A percentile compares a stretch with the other conserved stretches of the same genome.
These are phyloP conservation scores for Boletus sp. DNA, from an alignment of 768 basidiomycete genomes.

Conservation along the genomic window DNA sequence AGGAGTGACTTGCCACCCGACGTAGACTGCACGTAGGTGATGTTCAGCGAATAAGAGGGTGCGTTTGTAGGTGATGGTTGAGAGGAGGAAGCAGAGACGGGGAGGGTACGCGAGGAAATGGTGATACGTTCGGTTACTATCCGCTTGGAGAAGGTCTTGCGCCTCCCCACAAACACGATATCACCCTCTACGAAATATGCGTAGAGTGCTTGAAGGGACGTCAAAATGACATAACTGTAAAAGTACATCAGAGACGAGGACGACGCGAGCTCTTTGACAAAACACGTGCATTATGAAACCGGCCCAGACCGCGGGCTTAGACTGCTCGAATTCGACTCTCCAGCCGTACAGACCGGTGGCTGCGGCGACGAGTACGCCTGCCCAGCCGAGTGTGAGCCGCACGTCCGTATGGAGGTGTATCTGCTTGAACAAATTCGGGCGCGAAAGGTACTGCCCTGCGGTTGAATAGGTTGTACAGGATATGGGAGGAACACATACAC, in stretches of 20 bases:
- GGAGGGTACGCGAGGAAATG: conserved; percentile 64
- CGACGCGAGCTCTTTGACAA: conserved; percentile 4
- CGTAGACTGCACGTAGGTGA: conserved; percentile 74
- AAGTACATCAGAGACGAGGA: conserved; percentile 1
- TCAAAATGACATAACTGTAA: conserved; percentile 71
- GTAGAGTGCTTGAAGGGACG: conserved; percentile 70
- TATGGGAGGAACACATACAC: conserved; percentile 47
- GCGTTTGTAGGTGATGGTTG: conserved; percentile 38
- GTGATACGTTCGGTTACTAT: conserved; percentile 90
- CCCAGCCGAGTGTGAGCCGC: conserved; percentile 82
- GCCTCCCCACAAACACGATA: conserved; percentile 83
- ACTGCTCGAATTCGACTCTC: conserved; percentile 84
- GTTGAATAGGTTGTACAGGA: neutral
- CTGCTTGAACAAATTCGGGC: conserved; percentile 81
- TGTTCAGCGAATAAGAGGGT: conserved; percentile 63
- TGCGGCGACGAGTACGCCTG: conserved; percentile 75
- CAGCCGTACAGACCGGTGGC: conserved; percentile 84
- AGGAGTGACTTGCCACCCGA: conserved; percentile 85
- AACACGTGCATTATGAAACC: conserved; percentile 72
- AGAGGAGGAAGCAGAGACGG: conserved; percentile 30
- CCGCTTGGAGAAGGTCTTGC: conserved; percentile 88
- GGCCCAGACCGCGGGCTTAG: conserved; percentile 74
- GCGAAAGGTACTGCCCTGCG: conserved; percentile 66
- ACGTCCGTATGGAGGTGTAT: conserved; percentile 88
- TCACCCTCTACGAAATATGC: conserved; percentile 84